These are phyloP conservation scores for Lunasporangiospora selenospora DNA, from an alignment of 192 early-diverging fungal species.

Conservation along the genomic window DNA sequence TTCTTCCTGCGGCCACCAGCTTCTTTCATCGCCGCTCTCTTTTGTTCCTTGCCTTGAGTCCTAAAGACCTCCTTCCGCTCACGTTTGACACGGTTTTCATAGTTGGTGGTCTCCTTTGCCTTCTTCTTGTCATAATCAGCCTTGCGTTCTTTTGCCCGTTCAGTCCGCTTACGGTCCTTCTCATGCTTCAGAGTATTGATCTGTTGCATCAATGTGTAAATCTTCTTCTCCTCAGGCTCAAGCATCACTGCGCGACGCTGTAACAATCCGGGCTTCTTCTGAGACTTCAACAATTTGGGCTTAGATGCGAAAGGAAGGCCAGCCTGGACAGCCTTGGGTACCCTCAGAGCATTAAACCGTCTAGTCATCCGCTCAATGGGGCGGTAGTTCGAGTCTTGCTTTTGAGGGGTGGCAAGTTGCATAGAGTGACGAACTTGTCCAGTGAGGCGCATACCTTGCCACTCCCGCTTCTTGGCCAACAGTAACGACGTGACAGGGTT, in stretches of 20 bases:
- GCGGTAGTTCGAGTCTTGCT: constrained; percentile 89
- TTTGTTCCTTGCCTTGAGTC: constrained; percentile 60
- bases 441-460: constrained; percentile 89
- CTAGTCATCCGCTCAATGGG: constrained; percentile 78
- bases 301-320: constrained; percentile 90
- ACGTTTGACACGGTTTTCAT: constrained; percentile 64
- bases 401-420: constrained; percentile 68
- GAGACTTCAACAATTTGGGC: constrained; percentile 72
- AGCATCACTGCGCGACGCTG: constrained; percentile 85
- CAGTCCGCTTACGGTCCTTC: constrained; percentile 80
- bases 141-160: constrained; percentile 61
- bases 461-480: constrained; percentile 73
- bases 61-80: constrained; percentile 72
- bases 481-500: constrained; percentile 97
- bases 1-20: constrained; percentile 48
- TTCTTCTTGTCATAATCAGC: constrained; percentile 61
- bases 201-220: constrained; percentile 82
- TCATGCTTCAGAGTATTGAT: constrained; percentile 89
- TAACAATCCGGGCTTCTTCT: constrained; percentile 57
- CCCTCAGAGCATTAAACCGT: constrained; percentile 81
- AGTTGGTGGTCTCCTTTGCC: constrained; percentile 53
- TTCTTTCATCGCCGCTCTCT: constrained; percentile 42
- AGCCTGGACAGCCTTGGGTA: constrained; percentile 83
- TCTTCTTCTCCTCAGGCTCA: constrained; percentile 91
- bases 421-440: constrained; percentile 83